Conservation (phyloP, 208 protist genomes). For the Trypanosoma grayi region DNA sequence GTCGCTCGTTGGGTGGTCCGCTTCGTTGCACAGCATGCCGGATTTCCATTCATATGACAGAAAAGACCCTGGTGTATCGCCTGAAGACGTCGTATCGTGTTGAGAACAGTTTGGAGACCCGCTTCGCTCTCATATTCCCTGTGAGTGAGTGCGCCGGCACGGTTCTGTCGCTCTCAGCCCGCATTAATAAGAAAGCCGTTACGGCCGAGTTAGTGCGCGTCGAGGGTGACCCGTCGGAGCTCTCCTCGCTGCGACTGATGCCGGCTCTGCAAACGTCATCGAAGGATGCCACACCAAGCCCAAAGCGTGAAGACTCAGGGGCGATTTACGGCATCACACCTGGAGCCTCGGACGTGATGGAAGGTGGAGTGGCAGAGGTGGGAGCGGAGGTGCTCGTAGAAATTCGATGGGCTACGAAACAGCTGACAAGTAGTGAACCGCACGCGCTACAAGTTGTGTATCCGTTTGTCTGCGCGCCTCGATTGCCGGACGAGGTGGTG, state of each 20-base stretch:
- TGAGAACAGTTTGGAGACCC: constrained; percentile 1
- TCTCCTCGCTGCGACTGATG: constrained; percentile 21
- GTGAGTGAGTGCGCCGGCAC: constrained; percentile 54
- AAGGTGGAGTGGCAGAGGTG: neutral
- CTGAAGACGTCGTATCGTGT: constrained; percentile 42
- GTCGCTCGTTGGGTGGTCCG: neutral
- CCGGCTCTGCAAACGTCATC: constrained; percentile 18
- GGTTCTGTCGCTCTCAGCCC: constrained; percentile 36
- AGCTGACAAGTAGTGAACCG: neutral
- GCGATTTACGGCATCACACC: constrained; percentile 15
- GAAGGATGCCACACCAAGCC: constrained; percentile 4
- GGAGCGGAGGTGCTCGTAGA: constrained; percentile 19
- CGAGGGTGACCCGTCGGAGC: neutral
- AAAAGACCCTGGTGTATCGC: constrained; percentile 44
- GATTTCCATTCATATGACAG: constrained; percentile 31
- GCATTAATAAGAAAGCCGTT: constrained; percentile 33
- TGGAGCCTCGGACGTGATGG: constrained; percentile 7
- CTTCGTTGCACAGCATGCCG: constrained; percentile 9
- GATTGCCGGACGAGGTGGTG: constrained; percentile 42
- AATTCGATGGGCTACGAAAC: constrained; percentile 18
- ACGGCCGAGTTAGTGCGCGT: constrained; percentile 41
- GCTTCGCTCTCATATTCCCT: constrained; percentile 57
- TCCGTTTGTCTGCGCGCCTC: constrained; percentile 58
- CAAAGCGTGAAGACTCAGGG: neutral
- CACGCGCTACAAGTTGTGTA: constrained; percentile 33